phyloP scores from a whole-genome alignment of 2,329 filamentous ascomycete genomes.

The Coniochaeta pulveracea region DNA sequence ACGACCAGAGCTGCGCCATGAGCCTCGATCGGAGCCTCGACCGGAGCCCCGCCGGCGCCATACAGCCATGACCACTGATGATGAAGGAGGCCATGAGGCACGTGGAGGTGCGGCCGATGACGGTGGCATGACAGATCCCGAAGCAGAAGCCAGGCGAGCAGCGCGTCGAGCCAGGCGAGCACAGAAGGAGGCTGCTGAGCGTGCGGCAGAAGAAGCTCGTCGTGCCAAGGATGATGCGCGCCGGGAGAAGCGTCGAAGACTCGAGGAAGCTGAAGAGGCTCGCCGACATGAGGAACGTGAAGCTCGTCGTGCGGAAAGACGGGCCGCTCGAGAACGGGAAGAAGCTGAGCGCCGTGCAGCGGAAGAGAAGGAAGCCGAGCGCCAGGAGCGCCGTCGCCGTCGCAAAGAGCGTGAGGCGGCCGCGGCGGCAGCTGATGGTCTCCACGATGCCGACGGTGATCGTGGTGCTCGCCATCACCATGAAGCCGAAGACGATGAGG shows the following conservation, averaged over 20 bases:
- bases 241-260: constrained; percentile 40
- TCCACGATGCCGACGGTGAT: constrained; percentile 31
- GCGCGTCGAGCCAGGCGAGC: constrained; percentile 49
- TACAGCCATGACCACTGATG: constrained; percentile 38
- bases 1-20: no score
- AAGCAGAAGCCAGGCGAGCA: constrained; percentile 49
- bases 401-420: constrained; percentile 35
- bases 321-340: constrained; percentile 34
- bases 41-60: constrained; percentile 36
- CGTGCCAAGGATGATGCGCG: constrained; percentile 44
- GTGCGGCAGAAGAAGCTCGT: constrained; percentile 42
- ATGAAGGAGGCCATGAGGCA: constrained; percentile 29
- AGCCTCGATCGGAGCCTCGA: constrained; percentile 13
- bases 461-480: constrained; percentile 27
- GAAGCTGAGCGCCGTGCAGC: constrained; percentile 35
- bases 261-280: constrained; percentile 45
- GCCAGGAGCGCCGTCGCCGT: constrained; percentile 36
- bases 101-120: constrained; percentile 34
- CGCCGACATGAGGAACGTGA: constrained; percentile 47
- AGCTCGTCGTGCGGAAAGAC: constrained; percentile 42
- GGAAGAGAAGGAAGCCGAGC: constrained; percentile 34
- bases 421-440: constrained; percentile 18
- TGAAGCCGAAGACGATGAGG: constrained; percentile 40
- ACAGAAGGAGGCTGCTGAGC: constrained; percentile 37
- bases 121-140: constrained; percentile 34